Evolutionary conservation across 257 asterid genomes (phyloP), one percentile per base, ranked within the genome.

Genomic region (Nicotiana obtusifolia): DNA sequence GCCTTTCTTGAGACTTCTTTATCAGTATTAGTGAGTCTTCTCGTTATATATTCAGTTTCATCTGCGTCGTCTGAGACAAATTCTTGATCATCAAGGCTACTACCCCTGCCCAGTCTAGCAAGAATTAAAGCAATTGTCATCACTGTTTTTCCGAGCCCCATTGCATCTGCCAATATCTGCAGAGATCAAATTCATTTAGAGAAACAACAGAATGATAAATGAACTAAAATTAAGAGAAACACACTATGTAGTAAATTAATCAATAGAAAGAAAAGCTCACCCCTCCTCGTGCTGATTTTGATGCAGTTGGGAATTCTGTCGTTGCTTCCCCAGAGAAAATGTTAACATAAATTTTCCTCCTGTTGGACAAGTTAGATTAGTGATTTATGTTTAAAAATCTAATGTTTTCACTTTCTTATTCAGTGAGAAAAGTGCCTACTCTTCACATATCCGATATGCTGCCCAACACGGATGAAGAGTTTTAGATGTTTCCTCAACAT

Each of bases 111-210:
- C 65, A 66, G 83, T 81, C 86, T 91, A 75, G 97, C 85, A 10
- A 91, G 91, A 82, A 94, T 88, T 83, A 94, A 57, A 67, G 97
- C 94, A 85, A 94, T 94, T 31, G 98, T 91, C 98, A 94, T 94
- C 85, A 94, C 98, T 13, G 98, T 94, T 85, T 94, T 94, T 73
- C 98, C 97, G 19, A 94, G 97, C 82, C 98, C 97, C 98, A 94
- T 94, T 57, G 95, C 98, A 83, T 93, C 97, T 52, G 97, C 97
- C 85, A 93, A 86, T 81, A 94, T 92, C 98, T 94, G 90, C 83
- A 86, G 54, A 80, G 28, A 28, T 54, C 52, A 80, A 47, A 65
- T 0, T 59, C 37, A 33, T 80, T 66, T 24, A 28, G 31, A 13
- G 17, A 13, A 68, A 76, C 22, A 41, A 41, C 54, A 47, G n/a